Base-by-base conservation (phyloP, 2,329 filamentous ascomycete species). In the Colletotrichum tanaceti region DNA sequence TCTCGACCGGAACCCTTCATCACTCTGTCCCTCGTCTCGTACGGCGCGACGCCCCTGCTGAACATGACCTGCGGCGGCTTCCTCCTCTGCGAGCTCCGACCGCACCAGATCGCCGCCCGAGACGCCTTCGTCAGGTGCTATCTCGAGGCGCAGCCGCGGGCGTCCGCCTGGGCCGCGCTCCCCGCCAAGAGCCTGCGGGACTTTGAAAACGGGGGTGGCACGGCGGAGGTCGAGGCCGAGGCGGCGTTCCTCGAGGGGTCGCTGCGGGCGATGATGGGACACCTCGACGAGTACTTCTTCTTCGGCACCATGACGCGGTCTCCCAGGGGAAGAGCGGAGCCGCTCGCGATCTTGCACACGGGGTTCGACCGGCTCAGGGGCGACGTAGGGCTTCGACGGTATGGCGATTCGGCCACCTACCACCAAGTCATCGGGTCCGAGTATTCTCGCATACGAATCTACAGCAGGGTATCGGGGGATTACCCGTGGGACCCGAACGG, bases 241-340 rank as follows among this genome's bases (percentile, higher is more conserved):
- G 32, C 43, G 22, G 13, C 18, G 5, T 16, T 11, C 32, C 49
- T 66, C 16, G 50, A 63, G 5, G 2, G 9, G 11, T 54, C 35
- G 24, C 32, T 63, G 4, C 22, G 22, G 10, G 5, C 22, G 7
- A 44, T 70, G 28, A 62, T 66, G 49, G 10, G 7, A 18, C 10
- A 13, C 9, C 41, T 66, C 4, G 66, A 71, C 61, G 44, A 61
- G 2, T 58, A 38, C n/a, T 59, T 71, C 61, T 70, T 63, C 35
- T 59, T 65, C 28, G 53, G 65, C 13, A 50, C 47, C 22, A 5
- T 70, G 52, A 70, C 57, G 4, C 53, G 46, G n/a, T 20, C 18
- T 14, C 49, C 50, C 18, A 39, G 22, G 14, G 18, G 41, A 3
- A 18, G 16, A 4, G 5, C 22, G 14, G 1, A 9, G 4, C 32